Evolutionary conservation across 2,329 filamentous ascomycete genomes (phyloP).

Genomic region (Plectosphaerella plurivora): DNA sequence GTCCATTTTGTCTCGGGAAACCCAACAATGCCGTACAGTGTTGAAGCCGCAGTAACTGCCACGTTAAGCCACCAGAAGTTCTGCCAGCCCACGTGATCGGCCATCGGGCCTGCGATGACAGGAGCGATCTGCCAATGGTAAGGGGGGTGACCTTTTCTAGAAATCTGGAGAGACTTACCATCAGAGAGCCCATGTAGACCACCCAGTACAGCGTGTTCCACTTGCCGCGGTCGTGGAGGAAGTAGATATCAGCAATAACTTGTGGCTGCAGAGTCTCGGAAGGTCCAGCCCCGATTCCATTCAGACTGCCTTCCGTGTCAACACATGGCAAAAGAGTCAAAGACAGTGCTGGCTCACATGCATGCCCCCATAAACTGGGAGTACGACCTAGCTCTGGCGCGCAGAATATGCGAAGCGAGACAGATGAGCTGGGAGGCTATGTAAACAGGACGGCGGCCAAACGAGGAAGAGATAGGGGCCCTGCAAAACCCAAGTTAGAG

Average conservation of each 20-base stretch:
- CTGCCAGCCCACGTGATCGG: slow-evolving; percentile 52
- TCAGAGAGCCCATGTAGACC: slow-evolving; percentile 46
- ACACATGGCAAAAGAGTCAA: not conserved
- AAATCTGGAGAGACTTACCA: not conserved
- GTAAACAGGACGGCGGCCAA: slow-evolving; percentile 42
- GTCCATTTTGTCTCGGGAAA: slow-evolving; percentile 53
- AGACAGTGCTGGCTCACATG: slow-evolving; percentile 19
- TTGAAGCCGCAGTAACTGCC: slow-evolving; percentile 42
- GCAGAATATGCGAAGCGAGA: slow-evolving; percentile 40
- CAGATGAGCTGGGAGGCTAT: slow-evolving; percentile 39
- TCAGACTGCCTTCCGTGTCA: slow-evolving; percentile 29
- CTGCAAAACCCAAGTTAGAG: not conserved
- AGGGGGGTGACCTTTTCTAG: too few species aligned
- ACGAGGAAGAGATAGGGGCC: slow-evolving; percentile 40
- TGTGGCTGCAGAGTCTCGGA: slow-evolving; percentile 58
- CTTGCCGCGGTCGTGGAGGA: slow-evolving; percentile 60
- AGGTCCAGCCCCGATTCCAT: slow-evolving; percentile 58
- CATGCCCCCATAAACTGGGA: slow-evolving; percentile 60
- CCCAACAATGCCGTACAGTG: slow-evolving; percentile 50
- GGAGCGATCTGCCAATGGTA: slow-evolving; percentile 35
- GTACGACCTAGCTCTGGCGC: slow-evolving; percentile 53
- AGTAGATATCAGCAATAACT: slow-evolving; percentile 61
- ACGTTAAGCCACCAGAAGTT: slow-evolving; percentile 66
- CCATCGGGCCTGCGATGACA: slow-evolving; percentile 58
- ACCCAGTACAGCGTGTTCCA: slow-evolving; percentile 44